Conservation (phyloP, 805 yeast genomes). For the Suhomyces pyralidae region DNA sequence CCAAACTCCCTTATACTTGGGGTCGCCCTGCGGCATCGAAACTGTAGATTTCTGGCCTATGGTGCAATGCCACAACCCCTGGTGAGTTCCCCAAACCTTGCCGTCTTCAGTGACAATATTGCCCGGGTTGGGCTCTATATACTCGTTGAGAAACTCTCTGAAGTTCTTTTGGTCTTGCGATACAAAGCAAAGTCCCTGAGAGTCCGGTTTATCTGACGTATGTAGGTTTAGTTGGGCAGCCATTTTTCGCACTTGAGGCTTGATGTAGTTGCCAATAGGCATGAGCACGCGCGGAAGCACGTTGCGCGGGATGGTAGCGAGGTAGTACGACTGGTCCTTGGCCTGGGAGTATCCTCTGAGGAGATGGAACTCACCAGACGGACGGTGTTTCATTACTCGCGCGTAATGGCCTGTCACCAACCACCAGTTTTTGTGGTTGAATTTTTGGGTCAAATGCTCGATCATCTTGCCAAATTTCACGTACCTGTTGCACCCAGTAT, state of each 20-base stretch:
- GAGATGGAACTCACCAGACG: slow-evolving; percentile 41
- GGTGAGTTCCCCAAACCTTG: slow-evolving; percentile 71
- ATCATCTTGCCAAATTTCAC: slow-evolving; percentile 84
- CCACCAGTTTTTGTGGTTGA: slow-evolving; percentile 58
- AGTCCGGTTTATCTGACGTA: slow-evolving; percentile 81
- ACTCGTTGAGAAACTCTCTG: slow-evolving; percentile 69
- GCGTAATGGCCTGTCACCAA: slow-evolving; percentile 87
- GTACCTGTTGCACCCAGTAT: slow-evolving; percentile 77
- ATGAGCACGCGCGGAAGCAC: slow-evolving; percentile 53
- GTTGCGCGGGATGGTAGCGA: slow-evolving; percentile 58
- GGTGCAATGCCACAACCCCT: slow-evolving; percentile 93
- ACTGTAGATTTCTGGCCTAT: slow-evolving; percentile 83
- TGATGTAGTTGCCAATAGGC: slow-evolving; percentile 78
- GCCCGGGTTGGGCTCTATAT: slow-evolving; percentile 71
- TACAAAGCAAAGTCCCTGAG: slow-evolving; percentile 94
- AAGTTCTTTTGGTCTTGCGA: slow-evolving; percentile 60
- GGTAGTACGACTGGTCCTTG: slow-evolving; percentile 91
- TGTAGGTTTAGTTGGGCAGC: slow-evolving; percentile 56
- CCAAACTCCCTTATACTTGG: slow-evolving; percentile 76
- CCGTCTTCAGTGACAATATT: slow-evolving; percentile 76
- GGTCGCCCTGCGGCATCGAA: slow-evolving; percentile 87
- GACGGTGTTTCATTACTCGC: slow-evolving; percentile 40
- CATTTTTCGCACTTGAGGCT: slow-evolving; percentile 67
- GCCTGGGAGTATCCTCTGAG: slow-evolving; percentile 53
- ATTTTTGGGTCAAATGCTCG: slow-evolving; percentile 44